These are phyloP conservation scores for Penicillium concentricum DNA, from an alignment of 2,329 filamentous ascomycete genomes.

Conservation along the genomic window DNA sequence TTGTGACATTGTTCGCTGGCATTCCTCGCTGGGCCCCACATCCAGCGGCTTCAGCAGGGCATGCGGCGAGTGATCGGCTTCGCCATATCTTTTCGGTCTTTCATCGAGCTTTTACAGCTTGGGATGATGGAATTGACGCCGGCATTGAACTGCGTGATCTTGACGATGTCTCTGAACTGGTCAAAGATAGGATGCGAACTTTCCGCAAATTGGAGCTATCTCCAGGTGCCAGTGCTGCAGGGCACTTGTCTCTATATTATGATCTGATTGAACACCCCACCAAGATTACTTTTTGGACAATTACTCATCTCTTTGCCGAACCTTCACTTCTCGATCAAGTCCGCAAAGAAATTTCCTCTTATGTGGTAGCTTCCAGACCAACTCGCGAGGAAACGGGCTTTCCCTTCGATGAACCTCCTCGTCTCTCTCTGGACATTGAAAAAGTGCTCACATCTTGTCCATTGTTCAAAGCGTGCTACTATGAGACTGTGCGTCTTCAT, in stretches of 20 bases:
- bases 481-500: slow-evolving; percentile 48
- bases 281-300: slow-evolving; percentile 53
- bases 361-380: slow-evolving; percentile 40
- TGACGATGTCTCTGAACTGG: slow-evolving; percentile 49
- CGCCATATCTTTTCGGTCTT: slow-evolving; percentile 42
- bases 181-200: slow-evolving; percentile 43
- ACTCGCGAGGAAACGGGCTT: slow-evolving; percentile 40
- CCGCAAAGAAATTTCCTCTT: slow-evolving; percentile 47
- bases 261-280: slow-evolving; percentile 55
- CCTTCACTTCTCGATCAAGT: slow-evolving; percentile 43
- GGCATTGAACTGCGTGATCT: slow-evolving; percentile 48
- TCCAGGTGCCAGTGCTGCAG: slow-evolving; percentile 37
- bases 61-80: slow-evolving; percentile 47
- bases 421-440: slow-evolving; percentile 43
- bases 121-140: slow-evolving; percentile 44
- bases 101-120: slow-evolving; percentile 44
- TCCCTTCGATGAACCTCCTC: slow-evolving; percentile 44
- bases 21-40: slow-evolving; percentile 57
- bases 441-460: slow-evolving; percentile 46
- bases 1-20: slow-evolving; percentile 55
- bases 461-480: slow-evolving; percentile 47
- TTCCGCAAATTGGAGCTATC: slow-evolving; percentile 42
- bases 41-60: slow-evolving; percentile 50
- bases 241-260: slow-evolving; percentile 55
- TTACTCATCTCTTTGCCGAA: slow-evolving; percentile 48